Evolutionary conservation across 495 filamentous ascomycete species (phyloP), one percentile per base, ranked within the genome.

Genomic region (Talaromyces ruber): DNA sequence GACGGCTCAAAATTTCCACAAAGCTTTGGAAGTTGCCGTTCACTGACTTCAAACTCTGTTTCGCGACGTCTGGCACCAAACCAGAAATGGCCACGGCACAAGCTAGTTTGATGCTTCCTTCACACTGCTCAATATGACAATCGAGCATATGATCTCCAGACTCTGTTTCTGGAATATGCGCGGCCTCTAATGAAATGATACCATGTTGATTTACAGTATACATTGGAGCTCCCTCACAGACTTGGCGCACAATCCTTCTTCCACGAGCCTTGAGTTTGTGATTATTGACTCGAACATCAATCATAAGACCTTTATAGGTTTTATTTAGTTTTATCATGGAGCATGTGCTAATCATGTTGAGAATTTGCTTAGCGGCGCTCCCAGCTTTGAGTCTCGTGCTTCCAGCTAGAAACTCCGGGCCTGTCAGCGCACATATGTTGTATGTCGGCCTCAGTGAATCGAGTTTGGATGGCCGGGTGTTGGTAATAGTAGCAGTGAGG

Each of bases 311-410:
- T 28, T 53, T 53, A 53, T 53, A 53, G 18, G 50, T 53, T 18
- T 53, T 53, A 11, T 21, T 21, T 4, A 53, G 21, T 14, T 53
- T 53, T 53, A 53, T 28, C 50, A 53, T 53, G 25, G 50, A 24
- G 50, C 50, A 53, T 25, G 50, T 53, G 18, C 50, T 53, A 28
- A 53, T 53, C 50, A 53, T 53, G 50, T 53, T 53, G 50, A 53
- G 50, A 14, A 53, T 53, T 53, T 53, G 50, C 21, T 53, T 53
- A 12, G 50, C 50, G 11, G 50, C 50, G 25, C 50, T 28, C 7
- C 50, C 50, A 24, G 50, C 50, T 53, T 53, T 53, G 21, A 53
- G 50, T 22, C 50, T 22, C 1, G 50, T 53, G 6, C 50, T 53
- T 22, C 50, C 50, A 53, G 50, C 50, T 3, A 53, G 21, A 28